Evolutionary conservation across 1,139 yeast genomes (phyloP), one percentile per base, ranked within the genome.

Genomic region (Magnusiomyces magnusii): DNA sequence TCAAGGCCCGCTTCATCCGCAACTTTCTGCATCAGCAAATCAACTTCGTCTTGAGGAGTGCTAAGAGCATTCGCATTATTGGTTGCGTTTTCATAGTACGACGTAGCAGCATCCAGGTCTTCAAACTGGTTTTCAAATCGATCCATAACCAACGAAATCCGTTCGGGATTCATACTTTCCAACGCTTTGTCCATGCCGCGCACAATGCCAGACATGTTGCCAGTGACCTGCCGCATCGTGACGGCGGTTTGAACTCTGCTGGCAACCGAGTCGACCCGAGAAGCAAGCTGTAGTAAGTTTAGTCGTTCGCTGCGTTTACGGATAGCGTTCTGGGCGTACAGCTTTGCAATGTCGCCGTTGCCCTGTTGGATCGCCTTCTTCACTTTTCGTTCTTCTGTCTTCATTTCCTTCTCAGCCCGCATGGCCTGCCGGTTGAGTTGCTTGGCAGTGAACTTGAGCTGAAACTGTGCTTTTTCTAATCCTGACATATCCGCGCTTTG

Each of bases 1-100:
- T 95, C 99, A 55, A 95, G 78, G 1, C 99, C 99, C 0, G 97
- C 97, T 71, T 93, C 99, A 71, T 95, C 99, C 0, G 99, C 99
- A 41, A 95, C 93, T 73, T 89, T 92, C 69, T 80, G 91, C 88
- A 95, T 82, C 68, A 95, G 78, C 62, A 87, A 82, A 71, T 93
- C 98, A 36, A 95, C 99, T 66, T 92, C 96, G 61, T 93, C 99
- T 70, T 91, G 97, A 13, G 98, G 99, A 3, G 95, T 89, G 31
- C 87, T 81, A 62, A 88, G 80, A 0, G 97, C 97, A 68, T 88
- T 90, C 54, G 95, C 91, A 61, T 85, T 88, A 62, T 86, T 86
- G 5, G 98, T 91, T 58, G 95, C 93, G 54, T 84, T 82, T 71
- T 95, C 98, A 72, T 93, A 93, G 71, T 93, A 95, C 65, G 91